A percentile compares a stretch with the other conserved stretches of the same genome.
phyloP scores from a whole-genome alignment of 306 rosid species.

The Fragaria vesca region DNA sequence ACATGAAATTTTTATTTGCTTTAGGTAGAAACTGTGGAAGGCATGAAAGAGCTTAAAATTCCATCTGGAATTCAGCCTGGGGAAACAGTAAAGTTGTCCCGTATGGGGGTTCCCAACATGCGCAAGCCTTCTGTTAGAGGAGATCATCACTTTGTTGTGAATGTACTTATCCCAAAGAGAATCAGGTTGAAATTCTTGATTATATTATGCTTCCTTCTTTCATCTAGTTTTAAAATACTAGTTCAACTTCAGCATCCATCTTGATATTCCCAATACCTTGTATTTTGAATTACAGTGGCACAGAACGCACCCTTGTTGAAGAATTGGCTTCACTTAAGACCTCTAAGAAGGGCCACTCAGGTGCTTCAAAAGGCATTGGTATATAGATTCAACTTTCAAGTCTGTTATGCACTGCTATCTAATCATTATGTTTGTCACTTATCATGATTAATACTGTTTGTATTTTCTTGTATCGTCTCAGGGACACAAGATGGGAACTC shows the following conservation, averaged over 20 bases:
- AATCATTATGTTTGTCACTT: neutral
- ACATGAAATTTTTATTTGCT: slow-evolving; percentile 17
- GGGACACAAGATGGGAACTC: slow-evolving; percentile 39
- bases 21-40: slow-evolving; percentile 95
- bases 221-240: slow-evolving; percentile 1
- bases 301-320: slow-evolving; percentile 62
- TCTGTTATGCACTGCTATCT: neutral
- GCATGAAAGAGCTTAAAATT: slow-evolving; percentile 66
- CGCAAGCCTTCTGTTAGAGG: slow-evolving; percentile 79
- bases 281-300: slow-evolving; percentile 33
- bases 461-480: slow-evolving; percentile 27
- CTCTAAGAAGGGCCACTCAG: slow-evolving; percentile 35
- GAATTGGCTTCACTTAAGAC: slow-evolving; percentile 63
- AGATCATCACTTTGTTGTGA: slow-evolving; percentile 77
- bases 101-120: slow-evolving; percentile 78
- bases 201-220: slow-evolving; percentile 2
- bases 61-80: slow-evolving; percentile 94
- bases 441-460: neutral
- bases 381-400: slow-evolving; percentile 12
- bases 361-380: slow-evolving; percentile 41
- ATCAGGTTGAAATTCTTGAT: slow-evolving; percentile 54
- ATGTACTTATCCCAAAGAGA: slow-evolving; percentile 74
- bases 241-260: slow-evolving; percentile 3
- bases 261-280: slow-evolving; percentile 2
- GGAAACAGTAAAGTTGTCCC: slow-evolving; percentile 59